Conservation (phyloP, 768 basidiomycete species). For the Lactarius vividus region DNA sequence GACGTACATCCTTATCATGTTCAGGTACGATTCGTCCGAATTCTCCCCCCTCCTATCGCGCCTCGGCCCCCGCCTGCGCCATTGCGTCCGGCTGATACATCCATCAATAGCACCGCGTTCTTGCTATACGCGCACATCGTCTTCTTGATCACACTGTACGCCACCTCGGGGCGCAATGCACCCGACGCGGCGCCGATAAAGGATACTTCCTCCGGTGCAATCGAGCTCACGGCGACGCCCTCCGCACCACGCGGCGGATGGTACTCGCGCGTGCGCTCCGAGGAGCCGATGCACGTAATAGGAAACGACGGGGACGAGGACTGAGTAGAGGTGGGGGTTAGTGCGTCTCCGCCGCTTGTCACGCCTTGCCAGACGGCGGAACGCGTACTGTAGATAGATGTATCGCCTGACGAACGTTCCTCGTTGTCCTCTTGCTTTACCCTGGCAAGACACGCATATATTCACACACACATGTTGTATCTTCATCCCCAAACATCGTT, state of each 20-base stretch:
- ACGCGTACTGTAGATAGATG: neutral
- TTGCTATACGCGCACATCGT: conserved; percentile 71
- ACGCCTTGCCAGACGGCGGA: neutral
- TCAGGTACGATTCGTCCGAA: conserved; percentile 49
- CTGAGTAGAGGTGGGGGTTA: conserved; percentile 1
- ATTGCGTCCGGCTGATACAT: neutral
- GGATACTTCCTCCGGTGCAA: conserved; percentile 35
- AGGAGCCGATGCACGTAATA: conserved; percentile 42
- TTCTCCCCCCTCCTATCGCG: conserved; percentile 10
- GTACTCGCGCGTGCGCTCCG: conserved; percentile 60
- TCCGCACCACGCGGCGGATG: conserved; percentile 46
- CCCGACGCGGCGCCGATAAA: conserved; percentile 26
- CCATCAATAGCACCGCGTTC: conserved; percentile 62
- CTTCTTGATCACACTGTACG: conserved; percentile 67
- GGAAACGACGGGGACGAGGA: conserved; percentile 43
- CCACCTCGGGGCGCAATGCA: conserved; percentile 59
- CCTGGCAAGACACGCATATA: neutral
- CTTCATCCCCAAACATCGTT: neutral
- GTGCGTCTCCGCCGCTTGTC: neutral
- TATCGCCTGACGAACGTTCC: neutral
- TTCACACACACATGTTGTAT: neutral
- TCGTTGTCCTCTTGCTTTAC: neutral
- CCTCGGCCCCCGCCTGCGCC: neutral
- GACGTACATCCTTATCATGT: conserved; percentile 83
- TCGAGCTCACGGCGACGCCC: conserved; percentile 42